Conservation (phyloP, 352 stramenopile species). For the Pythium dissotocum region DNA sequence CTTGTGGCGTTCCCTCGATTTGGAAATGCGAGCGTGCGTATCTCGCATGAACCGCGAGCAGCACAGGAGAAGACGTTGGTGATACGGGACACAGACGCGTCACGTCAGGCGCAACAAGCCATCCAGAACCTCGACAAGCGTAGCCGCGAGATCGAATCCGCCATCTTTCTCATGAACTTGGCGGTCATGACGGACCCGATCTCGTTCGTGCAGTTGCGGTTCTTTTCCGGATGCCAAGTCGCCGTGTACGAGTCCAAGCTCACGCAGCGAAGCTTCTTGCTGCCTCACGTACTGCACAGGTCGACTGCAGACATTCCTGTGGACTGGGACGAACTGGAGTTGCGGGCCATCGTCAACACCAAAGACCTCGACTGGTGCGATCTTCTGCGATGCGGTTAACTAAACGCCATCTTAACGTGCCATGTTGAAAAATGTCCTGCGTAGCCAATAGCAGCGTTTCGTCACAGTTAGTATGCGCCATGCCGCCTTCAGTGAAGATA, state of each 20-base stretch:
- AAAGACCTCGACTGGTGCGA: not conserved
- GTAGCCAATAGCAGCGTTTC: too few relatives aligned
- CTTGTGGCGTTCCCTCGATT: not conserved
- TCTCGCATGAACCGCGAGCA: not conserved
- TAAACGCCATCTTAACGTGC: too few relatives aligned
- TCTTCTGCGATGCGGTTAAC: conserved; percentile 14
- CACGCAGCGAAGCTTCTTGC: conserved; percentile 11
- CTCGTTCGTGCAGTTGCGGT: conserved; percentile 6
- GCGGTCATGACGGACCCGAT: conserved; percentile 26
- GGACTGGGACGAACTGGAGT: conserved; percentile 14
- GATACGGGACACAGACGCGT: not conserved
- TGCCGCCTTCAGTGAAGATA: too few relatives aligned
- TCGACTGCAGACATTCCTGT: conserved; percentile 11
- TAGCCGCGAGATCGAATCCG: conserved; percentile 1
- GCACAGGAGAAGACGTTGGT: not conserved
- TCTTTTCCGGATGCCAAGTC: conserved; percentile 1
- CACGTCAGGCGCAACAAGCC: not conserved
- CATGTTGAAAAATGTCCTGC: too few relatives aligned
- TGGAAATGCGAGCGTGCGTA: not conserved
- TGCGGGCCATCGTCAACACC: conserved; percentile 8
- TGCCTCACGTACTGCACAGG: conserved; percentile 1
- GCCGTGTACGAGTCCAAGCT: conserved; percentile 12
- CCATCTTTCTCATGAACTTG: conserved; percentile 27
- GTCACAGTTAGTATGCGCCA: too few relatives aligned
- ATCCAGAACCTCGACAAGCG: conserved; percentile 1